Evolutionary conservation across 164 flowering plant species (phyloP), one percentile per base, ranked within the genome.

Genomic region (Piper longum): DNA sequence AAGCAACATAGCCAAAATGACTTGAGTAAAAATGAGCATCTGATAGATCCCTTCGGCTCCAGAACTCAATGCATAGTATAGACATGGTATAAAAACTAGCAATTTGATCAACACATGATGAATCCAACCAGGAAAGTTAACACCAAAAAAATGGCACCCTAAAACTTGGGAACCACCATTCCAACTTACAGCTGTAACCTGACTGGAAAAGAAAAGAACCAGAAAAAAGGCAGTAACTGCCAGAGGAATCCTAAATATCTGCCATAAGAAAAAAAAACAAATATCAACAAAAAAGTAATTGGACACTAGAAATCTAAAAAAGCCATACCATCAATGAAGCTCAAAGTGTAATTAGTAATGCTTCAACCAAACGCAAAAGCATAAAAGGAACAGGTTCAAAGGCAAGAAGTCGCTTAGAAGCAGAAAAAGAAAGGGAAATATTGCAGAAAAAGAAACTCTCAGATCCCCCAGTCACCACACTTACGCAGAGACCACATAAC

Each of bases 11-110:
- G 93, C 93, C 59, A 83, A 73, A 75, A 95, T 56, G 66, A 91
- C 95, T 75, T 95, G 99, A 19, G 87, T 68, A 68, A 79, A 83
- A 68, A 91, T 78, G 60, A 95, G 89, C 69, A 91, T 73, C 62
- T 91, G 96, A 73, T 85, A 95, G 65, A 87, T 62, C 62, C 97
- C 96, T 67, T 95, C 97, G 52, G 89, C 83, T 63, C 96, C 97
- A 12, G 86, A 80, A 71, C 68, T 77, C 86, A 87, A 81, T 12
- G 80, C 78, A 77, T 85, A 86, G 57, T 60, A 83, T 40, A 91
- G 75, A 18, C 95, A 89, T 19, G 86, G 82, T 63, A 85, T 57
- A 57, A 87, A 70, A 8, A 92, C 80, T 62, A 85, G 54, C 54
- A 75, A 61, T 75, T 92, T 82, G 70, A 87, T 76, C 66, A 80